Evolutionary conservation across 306 rosid species (phyloP).

Genomic region (Hippophae gyantsensis): DNA sequence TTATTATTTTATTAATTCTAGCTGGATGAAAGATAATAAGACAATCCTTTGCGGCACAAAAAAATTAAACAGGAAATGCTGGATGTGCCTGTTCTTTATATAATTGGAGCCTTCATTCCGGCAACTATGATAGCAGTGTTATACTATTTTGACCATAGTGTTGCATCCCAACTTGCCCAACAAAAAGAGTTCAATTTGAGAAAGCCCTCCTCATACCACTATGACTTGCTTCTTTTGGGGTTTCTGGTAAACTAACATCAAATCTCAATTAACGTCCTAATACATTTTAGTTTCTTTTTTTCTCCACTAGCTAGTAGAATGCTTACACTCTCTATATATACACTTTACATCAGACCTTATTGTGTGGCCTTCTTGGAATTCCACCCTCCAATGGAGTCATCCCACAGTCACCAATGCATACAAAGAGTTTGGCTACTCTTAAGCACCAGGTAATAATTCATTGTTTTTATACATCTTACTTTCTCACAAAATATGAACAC

Average conservation of each 20-base stretch:
- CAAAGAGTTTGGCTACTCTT: constrained; percentile 94
- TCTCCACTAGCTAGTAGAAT: background rate
- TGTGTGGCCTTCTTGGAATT: constrained; percentile 89
- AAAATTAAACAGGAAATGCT: constrained; percentile 66
- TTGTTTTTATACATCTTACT: too few relatives aligned
- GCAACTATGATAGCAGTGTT: constrained; percentile 98
- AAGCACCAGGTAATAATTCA: constrained; percentile 69
- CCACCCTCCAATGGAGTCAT: constrained; percentile 97
- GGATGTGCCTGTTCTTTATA: constrained; percentile 69
- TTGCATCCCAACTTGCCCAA: constrained; percentile 95
- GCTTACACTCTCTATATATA: background rate
- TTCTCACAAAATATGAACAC: too few relatives aligned
- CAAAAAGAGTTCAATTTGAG: constrained; percentile 95
- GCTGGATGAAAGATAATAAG: too few relatives aligned
- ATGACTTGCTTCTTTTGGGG: constrained; percentile 83
- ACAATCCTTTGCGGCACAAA: background rate
- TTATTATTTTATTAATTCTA: too few relatives aligned
- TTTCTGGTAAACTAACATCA: constrained; percentile 50
- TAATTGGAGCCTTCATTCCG: constrained; percentile 92
- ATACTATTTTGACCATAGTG: constrained; percentile 94
- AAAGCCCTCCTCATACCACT: constrained; percentile 91
- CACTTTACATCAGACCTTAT: constrained; percentile 48
- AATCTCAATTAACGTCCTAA: background rate
- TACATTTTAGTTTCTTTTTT: background rate
- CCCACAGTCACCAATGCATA: constrained; percentile 99